A percentile compares a stretch with the other conserved stretches of the same genome.
phyloP scores from a whole-genome alignment of 2,329 filamentous ascomycete genomes.

The Allantophomopsis cytisporea region DNA sequence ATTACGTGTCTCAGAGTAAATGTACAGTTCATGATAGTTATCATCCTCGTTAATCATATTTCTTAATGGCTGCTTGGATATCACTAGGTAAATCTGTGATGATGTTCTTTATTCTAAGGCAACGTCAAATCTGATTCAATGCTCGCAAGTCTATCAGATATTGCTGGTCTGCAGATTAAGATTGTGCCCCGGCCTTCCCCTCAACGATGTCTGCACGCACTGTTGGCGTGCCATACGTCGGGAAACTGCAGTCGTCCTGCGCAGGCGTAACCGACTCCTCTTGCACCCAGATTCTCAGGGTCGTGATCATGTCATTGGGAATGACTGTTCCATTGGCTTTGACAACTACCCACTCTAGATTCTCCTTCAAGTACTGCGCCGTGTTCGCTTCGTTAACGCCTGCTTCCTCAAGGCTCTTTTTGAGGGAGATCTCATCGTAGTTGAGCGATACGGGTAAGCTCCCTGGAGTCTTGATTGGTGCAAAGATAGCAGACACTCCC shows the following conservation, averaged over 20 bases:
- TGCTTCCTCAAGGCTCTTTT: not conserved
- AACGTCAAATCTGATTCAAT: too few species aligned
- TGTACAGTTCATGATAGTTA: too few species aligned
- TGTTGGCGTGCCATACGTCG: not conserved
- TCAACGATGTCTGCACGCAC: slow-evolving; percentile 6
- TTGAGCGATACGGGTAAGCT: not conserved
- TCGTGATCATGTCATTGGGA: slow-evolving; percentile 4
- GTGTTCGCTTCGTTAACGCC: slow-evolving; percentile 4
- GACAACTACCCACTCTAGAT: slow-evolving; percentile 13
- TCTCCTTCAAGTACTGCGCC: slow-evolving; percentile 8
- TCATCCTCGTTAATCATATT: too few species aligned
- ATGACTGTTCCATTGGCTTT: slow-evolving; percentile 10
- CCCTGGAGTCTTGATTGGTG: not conserved
- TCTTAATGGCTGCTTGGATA: too few species aligned
- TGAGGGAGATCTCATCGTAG: slow-evolving; percentile 1
- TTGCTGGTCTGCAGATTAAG: too few species aligned
- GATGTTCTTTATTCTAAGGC: too few species aligned
- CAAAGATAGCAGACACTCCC: not conserved
- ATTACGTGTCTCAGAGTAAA: too few species aligned
- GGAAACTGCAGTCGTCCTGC: not conserved
- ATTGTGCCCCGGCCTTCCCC: slow-evolving; percentile 4
- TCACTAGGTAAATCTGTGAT: too few species aligned
- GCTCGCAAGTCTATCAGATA: too few species aligned
- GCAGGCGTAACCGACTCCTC: not conserved
- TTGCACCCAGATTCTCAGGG: slow-evolving; percentile 7